Base-by-base conservation (phyloP, 1,139 yeast species). In the Hyphopichia wangnamkhiaoensis region DNA sequence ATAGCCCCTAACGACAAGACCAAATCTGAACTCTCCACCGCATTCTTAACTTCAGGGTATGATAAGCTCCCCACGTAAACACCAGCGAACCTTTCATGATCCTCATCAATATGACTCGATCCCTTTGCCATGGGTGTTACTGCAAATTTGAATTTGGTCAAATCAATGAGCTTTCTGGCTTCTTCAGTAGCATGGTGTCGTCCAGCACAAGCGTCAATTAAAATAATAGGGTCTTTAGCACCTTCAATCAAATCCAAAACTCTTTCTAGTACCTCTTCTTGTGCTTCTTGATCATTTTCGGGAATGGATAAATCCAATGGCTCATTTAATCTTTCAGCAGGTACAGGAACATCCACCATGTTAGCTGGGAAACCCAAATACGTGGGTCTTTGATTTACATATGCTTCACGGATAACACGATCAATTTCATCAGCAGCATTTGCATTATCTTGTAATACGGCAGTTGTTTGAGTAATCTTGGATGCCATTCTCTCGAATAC, bases 401-500 rank as follows among this genome's bases (percentile, higher is more conserved):
- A 65, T 2, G 71, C 71, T 34, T 64, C 68, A 41, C 62, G 53
- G 29, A 67, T 64, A 41, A 64, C 60, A 17, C 71, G 45, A 44
- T 68, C 74, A 33, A 68, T 61, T 40, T 63, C 69, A 2, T 47
- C 56, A 3, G 68, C 53, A 2, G 71, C 72, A 20, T 53, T 49
- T 25, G 44, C 44, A 23, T 54, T 55, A 45, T 65, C 68, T n/a
- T 52, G 49, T 25, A 66, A 47, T 30, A 63, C 52, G 5, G 61
- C 65, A 7, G 69, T 56, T 33, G 71, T 61, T 34, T 58, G 59
- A 30, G 64, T 52, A 37, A 68, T 64, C 48, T 56, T 50, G 13
- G 58, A 46, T 33, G 70, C 62, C 88, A 86, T 86, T 59, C 78
- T 71, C 64, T 76, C 77, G 74, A 85, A 87, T 37, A 82, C 93